Conservation (phyloP, 2,329 filamentous ascomycete species). For the Peltaster fructicola region DNA sequence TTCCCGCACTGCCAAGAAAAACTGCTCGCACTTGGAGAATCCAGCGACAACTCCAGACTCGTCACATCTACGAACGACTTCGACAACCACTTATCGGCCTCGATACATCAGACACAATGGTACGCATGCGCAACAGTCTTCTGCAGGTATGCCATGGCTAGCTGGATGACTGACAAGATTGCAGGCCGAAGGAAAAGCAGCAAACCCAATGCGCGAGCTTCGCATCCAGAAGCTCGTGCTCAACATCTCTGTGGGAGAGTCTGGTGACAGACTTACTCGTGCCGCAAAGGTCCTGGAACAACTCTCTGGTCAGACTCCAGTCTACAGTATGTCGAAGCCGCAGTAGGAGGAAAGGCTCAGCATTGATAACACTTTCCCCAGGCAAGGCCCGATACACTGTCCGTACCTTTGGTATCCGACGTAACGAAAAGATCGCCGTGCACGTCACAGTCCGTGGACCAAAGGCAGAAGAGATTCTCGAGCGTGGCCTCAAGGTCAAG, state of each 20-base stretch:
- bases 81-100: no score
- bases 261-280: constrained; percentile 99
- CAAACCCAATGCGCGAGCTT: constrained; percentile 99
- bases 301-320: constrained; percentile 96
- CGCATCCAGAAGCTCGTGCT: constrained; percentile 98
- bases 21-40: no score
- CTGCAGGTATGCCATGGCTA: no score
- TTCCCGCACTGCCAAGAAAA: no score
- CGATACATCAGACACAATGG: no score
- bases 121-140: no score
- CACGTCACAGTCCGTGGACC: constrained; percentile 99
- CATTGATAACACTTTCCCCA: constrained; percentile 22
- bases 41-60: no score
- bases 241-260: constrained; percentile 99
- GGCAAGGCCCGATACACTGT: constrained; percentile 99
- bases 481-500: constrained; percentile 99
- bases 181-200: constrained; percentile 69
- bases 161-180: no score
- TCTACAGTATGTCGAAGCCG: constrained; percentile 62
- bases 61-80: no score
- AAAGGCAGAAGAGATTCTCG: constrained; percentile 98
- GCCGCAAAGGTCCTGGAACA: constrained; percentile 99
- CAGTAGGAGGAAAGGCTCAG: constrained; percentile 3
- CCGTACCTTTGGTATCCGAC: constrained; percentile 99
- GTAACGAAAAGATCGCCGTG: constrained; percentile 99